Evolutionary conservation across 1,284 basidiomycete species (phyloP).

Genomic region (Sporisorium scitamineum): DNA sequence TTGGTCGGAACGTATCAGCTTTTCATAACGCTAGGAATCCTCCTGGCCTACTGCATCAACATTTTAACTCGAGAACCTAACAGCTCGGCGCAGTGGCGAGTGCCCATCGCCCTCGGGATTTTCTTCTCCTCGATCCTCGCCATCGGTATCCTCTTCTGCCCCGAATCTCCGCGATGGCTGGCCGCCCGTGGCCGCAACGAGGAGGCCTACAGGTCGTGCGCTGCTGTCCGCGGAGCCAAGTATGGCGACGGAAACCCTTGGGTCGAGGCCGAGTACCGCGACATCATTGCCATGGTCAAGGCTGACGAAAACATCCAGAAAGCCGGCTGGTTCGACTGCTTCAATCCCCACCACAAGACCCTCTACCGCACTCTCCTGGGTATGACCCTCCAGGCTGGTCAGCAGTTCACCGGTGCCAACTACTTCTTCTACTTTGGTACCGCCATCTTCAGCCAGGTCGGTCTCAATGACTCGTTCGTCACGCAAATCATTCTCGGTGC

Average conservation of each 20-base stretch:
- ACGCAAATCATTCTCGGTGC: slow-evolving; percentile 76
- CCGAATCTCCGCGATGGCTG: slow-evolving; percentile 80
- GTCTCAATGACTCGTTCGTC: slow-evolving; percentile 75
- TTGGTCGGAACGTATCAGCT: slow-evolving; percentile 77
- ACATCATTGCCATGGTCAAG: slow-evolving; percentile 60
- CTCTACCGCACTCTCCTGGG: slow-evolving; percentile 70
- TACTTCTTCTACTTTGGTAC: slow-evolving; percentile 72
- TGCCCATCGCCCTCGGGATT: slow-evolving; percentile 79
- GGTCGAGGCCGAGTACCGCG: slow-evolving; percentile 64
- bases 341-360: slow-evolving; percentile 57
- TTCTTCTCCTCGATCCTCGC: slow-evolving; percentile 78
- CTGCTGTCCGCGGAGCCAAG: slow-evolving; percentile 74
- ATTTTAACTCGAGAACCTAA: slow-evolving; percentile 61
- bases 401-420: slow-evolving; percentile 79
- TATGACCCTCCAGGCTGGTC: slow-evolving; percentile 78
- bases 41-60: slow-evolving; percentile 76
- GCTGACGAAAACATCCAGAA: slow-evolving; percentile 37
- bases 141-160: slow-evolving; percentile 80
- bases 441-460: slow-evolving; percentile 78
- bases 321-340: slow-evolving; percentile 64
- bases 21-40: slow-evolving; percentile 73
- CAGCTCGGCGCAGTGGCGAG: slow-evolving; percentile 75
- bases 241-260: slow-evolving; percentile 59
- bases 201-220: slow-evolving; percentile 74
- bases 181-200: slow-evolving; percentile 73